Conservation (phyloP, 176 grass and related monocot species). For the Areca catechu region DNA sequence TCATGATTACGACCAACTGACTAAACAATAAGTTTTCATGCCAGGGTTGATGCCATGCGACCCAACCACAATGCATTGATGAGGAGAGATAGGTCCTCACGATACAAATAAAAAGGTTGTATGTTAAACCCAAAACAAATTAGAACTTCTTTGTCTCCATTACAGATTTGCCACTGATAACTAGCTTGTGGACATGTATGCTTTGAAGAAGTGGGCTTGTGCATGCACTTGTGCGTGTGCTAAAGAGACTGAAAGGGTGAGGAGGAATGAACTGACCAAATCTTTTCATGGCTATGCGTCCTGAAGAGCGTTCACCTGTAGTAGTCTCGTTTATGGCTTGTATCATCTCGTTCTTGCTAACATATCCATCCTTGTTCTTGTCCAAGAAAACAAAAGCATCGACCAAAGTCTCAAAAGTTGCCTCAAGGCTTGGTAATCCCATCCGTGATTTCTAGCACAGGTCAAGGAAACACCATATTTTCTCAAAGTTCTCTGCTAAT, state of each 20-base stretch:
- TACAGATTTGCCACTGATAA: too few relatives aligned
- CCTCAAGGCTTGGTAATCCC: constrained; percentile 67
- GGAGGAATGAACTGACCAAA: constrained; percentile 54
- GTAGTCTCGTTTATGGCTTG: constrained; percentile 91
- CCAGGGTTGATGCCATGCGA: too few relatives aligned
- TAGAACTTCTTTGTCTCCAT: too few relatives aligned
- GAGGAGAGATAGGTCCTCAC: too few relatives aligned
- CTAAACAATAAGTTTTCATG: too few relatives aligned
- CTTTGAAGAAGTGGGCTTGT: too few relatives aligned
- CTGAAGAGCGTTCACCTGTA: constrained; percentile 81
- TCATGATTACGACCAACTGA: too few relatives aligned
- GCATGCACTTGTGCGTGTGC: not conserved
- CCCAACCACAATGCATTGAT: too few relatives aligned
- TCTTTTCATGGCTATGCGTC: constrained; percentile 89
- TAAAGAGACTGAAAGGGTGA: not conserved
- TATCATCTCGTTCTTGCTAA: constrained; percentile 91
- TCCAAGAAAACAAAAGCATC: constrained; percentile 97
- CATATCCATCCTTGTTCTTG: constrained; percentile 92
- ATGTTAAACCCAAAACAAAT: too few relatives aligned
- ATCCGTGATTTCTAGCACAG: constrained; percentile 50
- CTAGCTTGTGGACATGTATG: too few relatives aligned
- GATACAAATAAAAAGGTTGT: too few relatives aligned
- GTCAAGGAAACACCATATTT: constrained; percentile 31
- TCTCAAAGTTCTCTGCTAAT: too few relatives aligned
- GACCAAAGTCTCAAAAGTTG: constrained; percentile 78